Evolutionary conservation across 345 rosid species (phyloP).

Genomic region (Sisymbrium altissimum): DNA sequence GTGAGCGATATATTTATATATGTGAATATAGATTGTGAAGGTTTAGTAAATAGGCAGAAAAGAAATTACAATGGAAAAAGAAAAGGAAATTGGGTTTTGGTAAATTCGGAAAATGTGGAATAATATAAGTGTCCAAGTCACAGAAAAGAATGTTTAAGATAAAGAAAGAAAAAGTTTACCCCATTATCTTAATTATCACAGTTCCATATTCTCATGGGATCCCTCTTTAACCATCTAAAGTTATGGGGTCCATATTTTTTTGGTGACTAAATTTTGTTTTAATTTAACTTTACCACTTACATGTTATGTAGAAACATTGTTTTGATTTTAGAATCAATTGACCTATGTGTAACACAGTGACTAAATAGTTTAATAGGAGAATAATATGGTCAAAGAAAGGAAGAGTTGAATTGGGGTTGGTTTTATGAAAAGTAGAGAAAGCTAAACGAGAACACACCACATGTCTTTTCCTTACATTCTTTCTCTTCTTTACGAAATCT

Average conservation of each 20-base stretch:
- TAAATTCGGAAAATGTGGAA: background rate
- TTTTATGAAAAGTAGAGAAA: conserved; percentile 33
- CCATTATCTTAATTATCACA: background rate
- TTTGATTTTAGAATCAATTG: background rate
- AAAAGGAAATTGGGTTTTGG: conserved; percentile 9
- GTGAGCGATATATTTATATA: conserved; percentile 24
- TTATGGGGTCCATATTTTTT: background rate
- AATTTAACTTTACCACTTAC: background rate
- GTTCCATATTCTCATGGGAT: conserved; percentile 2
- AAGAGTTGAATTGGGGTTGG: conserved; percentile 21
- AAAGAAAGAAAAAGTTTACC: background rate
- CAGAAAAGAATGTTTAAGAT: background rate
- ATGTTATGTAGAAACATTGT: background rate
- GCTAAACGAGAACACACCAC: conserved; percentile 11
- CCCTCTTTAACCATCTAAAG: conserved; percentile 8
- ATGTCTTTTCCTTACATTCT: conserved; percentile 18
- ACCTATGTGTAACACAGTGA: background rate
- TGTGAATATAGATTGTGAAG: conserved; percentile 36
- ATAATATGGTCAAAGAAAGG: conserved; percentile 25
- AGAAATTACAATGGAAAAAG: background rate
- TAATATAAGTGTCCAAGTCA: background rate
- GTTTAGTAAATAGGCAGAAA: conserved; percentile 18
- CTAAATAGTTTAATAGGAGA: background rate
- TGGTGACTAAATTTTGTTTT: background rate
- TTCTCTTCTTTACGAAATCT: conserved; percentile 14